These are phyloP conservation scores for Myxozyma melibiosi DNA, from an alignment of 805 yeast species.

Conservation along the genomic window DNA sequence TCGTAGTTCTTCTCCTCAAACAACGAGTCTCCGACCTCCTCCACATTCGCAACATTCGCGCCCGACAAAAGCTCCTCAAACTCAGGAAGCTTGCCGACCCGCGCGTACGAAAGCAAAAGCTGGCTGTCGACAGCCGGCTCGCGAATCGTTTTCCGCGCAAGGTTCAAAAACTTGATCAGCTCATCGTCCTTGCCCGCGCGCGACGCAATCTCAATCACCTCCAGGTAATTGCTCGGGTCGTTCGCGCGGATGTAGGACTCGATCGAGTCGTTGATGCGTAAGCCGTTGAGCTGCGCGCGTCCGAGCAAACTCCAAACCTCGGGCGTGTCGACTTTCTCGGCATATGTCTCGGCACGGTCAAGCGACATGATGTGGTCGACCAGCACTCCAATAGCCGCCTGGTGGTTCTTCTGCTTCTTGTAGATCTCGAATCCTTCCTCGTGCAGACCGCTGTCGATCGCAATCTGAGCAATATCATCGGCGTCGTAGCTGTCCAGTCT, in stretches of 20 bases:
- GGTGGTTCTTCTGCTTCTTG: slow-evolving; percentile 74
- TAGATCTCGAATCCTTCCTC: slow-evolving; percentile 96
- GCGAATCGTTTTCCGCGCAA: slow-evolving; percentile 90
- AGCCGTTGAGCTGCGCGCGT: slow-evolving; percentile 91
- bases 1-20: slow-evolving; percentile 79
- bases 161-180: slow-evolving; percentile 76
- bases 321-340: slow-evolving; percentile 82
- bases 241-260: slow-evolving; percentile 88
- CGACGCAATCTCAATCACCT: slow-evolving; percentile 91
- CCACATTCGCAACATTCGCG: slow-evolving; percentile 90
- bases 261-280: slow-evolving; percentile 88
- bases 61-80: slow-evolving; percentile 82
- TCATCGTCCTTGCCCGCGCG: slow-evolving; percentile 97
- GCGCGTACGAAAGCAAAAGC: slow-evolving; percentile 82
- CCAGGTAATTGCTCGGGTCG: slow-evolving; percentile 85
- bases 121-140: slow-evolving; percentile 95
- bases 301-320: slow-evolving; percentile 95
- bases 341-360: slow-evolving; percentile 92
- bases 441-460: slow-evolving; percentile 81
- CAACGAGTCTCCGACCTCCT: slow-evolving; percentile 87
- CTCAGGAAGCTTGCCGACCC: slow-evolving; percentile 70
- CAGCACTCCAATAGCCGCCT: slow-evolving; percentile 83
- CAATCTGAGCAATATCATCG: slow-evolving; percentile 87
- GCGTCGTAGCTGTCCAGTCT: slow-evolving; percentile 90
- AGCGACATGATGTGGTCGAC: slow-evolving; percentile 92